Conservation (phyloP, 306 rosid genomes). For the Arachis hypogaea region DNA sequence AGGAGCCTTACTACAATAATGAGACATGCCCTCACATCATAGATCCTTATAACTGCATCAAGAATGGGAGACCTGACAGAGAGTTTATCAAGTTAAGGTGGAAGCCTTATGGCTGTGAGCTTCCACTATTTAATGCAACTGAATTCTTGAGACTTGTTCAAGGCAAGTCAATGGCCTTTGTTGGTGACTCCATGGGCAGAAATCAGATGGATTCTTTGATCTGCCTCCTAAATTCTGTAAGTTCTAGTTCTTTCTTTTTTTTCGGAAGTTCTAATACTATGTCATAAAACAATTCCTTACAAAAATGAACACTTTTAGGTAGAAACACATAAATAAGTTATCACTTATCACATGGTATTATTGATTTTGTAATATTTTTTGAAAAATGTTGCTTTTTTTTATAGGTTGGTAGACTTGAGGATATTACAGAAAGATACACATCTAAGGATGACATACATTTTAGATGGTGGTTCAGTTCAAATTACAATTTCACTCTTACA, state of each 20-base stretch:
- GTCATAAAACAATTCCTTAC: too few relatives aligned
- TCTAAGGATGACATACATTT: slow-evolving; percentile 33
- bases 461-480: slow-evolving; percentile 61
- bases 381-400: neutral
- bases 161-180: slow-evolving; percentile 82
- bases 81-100: slow-evolving; percentile 78
- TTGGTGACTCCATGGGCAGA: slow-evolving; percentile 84
- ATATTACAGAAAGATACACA: slow-evolving; percentile 45
- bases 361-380: too few relatives aligned
- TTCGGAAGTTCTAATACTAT: too few relatives aligned
- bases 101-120: slow-evolving; percentile 81
- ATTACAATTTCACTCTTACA: slow-evolving; percentile 69
- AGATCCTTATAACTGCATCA: slow-evolving; percentile 72
- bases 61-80: slow-evolving; percentile 69
- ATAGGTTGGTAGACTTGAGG: slow-evolving; percentile 68
- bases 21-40: slow-evolving; percentile 57
- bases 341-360: too few relatives aligned
- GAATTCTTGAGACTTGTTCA: slow-evolving; percentile 65
- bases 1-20: slow-evolving; percentile 60
- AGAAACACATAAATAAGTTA: too few relatives aligned
- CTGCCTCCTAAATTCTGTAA: slow-evolving; percentile 60
- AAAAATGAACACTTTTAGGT: too few relatives aligned
- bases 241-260: neutral
- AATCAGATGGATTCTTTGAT: slow-evolving; percentile 83
- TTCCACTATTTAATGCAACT: slow-evolving; percentile 67